Base-by-base conservation (phyloP, 495 filamentous ascomycete species). In the Oleoguttula mirabilis region DNA sequence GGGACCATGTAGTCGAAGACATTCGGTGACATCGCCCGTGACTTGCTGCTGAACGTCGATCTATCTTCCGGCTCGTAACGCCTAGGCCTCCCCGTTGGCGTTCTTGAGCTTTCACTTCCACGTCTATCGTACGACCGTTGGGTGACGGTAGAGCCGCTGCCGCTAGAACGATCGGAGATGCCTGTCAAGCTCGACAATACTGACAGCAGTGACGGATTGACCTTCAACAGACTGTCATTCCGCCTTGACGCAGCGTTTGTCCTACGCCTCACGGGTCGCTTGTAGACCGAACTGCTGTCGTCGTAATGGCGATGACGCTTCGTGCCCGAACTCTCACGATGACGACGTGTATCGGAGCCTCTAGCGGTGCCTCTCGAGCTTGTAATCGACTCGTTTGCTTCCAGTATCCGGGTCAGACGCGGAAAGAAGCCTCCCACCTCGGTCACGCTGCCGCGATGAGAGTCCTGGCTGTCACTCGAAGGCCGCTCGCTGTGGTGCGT, bases 101-200 rank as follows among this genome's bases (percentile, higher is more conserved):
- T 24, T 32, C 32, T 32, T 15, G 41, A 47, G 19, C 37, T 50
- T n/a, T 43, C 32, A 21, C 31, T 37, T 27, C 45, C 39, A 11
- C 36, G 20, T 11, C 36, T 47, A 38, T 61, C 47, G 39, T 58
- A 63, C 2, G 58, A 59, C 21, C 55, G 41, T 36, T 61, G 60
- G 3, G 60, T 65, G 14, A 65, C 45, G 3, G 62, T 65, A 2
- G 58, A 60, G 32, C 54, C 57, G 42, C 62, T 65, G 14, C 59
- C 57, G 41, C 60, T 60, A 3, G 60, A 63, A 1, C 47, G 46
- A 17, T 39, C 54, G 2, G 61, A 59, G 7, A 48, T 50, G 19
- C 51, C 51, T 6, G 60, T 63, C 21, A 55, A 17, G 17, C 44
- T 44, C 4, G 61, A 58, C 10, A 60, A 31, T 5, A 63, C 51